These are phyloP conservation scores for Phytopythium litorale DNA, from an alignment of 352 stramenopile genomes.

Conservation along the genomic window DNA sequence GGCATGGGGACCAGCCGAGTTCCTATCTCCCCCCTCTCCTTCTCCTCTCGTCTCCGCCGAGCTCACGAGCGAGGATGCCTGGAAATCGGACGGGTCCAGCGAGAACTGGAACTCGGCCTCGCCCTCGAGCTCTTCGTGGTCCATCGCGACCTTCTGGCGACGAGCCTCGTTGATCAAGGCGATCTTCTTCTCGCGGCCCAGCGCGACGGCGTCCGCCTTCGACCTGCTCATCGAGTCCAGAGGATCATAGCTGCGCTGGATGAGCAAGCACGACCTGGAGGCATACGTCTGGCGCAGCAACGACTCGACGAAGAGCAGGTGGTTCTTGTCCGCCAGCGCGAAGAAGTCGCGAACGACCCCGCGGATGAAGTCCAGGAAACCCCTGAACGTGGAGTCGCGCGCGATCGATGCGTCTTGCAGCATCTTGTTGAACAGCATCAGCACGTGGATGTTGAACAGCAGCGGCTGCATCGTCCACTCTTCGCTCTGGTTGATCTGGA, in stretches of 20 bases:
- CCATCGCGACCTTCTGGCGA: constrained; percentile 62
- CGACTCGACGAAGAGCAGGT: constrained; percentile 73
- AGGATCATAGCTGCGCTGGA: constrained; percentile 75
- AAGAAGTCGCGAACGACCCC: constrained; percentile 80
- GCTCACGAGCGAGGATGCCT: constrained; percentile 39
- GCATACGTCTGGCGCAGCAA: constrained; percentile 72
- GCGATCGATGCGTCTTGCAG: constrained; percentile 77
- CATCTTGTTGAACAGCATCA: constrained; percentile 81
- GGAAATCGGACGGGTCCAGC: constrained; percentile 57
- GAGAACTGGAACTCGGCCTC: constrained; percentile 80
- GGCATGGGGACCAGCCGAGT: background rate
- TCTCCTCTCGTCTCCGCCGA: background rate
- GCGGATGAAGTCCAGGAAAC: constrained; percentile 78
- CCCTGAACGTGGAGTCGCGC: constrained; percentile 49
- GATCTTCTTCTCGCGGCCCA: constrained; percentile 55
- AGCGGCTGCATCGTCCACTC: constrained; percentile 84
- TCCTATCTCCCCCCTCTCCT: background rate
- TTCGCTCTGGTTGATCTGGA: constrained; percentile 68
- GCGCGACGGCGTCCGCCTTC: constrained; percentile 51
- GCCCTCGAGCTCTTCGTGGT: constrained; percentile 74
- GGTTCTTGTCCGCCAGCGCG: constrained; percentile 70
- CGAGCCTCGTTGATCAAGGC: constrained; percentile 59
- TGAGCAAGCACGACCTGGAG: constrained; percentile 57
- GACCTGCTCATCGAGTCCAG: constrained; percentile 61
- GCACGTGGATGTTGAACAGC: constrained; percentile 80